phyloP scores from a whole-genome alignment of 148 eudicot genomes.

The Agrostemma githago region DNA sequence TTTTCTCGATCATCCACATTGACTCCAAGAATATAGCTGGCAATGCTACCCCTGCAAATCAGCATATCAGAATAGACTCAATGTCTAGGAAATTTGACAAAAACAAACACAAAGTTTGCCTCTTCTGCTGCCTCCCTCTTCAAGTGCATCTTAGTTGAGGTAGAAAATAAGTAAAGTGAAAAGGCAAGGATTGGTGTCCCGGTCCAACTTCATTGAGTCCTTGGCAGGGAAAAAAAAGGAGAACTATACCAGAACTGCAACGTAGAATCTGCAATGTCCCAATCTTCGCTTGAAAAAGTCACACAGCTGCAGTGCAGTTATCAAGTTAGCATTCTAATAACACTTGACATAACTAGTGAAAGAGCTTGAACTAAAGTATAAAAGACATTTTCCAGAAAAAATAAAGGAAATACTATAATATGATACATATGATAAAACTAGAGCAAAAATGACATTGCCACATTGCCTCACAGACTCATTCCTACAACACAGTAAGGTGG shows the following conservation, averaged over 20 bases:
- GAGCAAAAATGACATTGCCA: not conserved
- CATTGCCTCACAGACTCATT: not conserved
- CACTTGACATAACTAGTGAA: not conserved
- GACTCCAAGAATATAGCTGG: constrained; percentile 62
- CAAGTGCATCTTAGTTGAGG: constrained; percentile 8
- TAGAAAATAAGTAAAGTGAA: not conserved
- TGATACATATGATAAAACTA: too few relatives aligned
- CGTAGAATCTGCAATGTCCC: constrained; percentile 96
- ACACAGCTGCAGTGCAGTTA: constrained; percentile 67
- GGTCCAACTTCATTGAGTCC: not conserved
- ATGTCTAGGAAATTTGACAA: constrained; percentile 6
- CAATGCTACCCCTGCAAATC: constrained; percentile 70
- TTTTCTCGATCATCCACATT: constrained; percentile 40
- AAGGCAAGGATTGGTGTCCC: not conserved
- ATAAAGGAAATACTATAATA: too few relatives aligned
- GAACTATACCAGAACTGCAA: constrained; percentile 81
- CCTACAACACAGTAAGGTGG: not conserved
- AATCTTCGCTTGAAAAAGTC: constrained; percentile 76
- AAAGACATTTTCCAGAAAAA: too few relatives aligned
- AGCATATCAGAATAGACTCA: constrained; percentile 8
- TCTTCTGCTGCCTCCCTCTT: constrained; percentile 2
- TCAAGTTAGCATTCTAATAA: constrained; percentile 20
- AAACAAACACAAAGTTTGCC: constrained; percentile 3
- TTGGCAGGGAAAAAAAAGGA: not conserved
- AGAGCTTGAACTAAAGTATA: not conserved